These are phyloP conservation scores for Fusarium hostae DNA, from an alignment of 2,329 filamentous ascomycete genomes.

Conservation along the genomic window DNA sequence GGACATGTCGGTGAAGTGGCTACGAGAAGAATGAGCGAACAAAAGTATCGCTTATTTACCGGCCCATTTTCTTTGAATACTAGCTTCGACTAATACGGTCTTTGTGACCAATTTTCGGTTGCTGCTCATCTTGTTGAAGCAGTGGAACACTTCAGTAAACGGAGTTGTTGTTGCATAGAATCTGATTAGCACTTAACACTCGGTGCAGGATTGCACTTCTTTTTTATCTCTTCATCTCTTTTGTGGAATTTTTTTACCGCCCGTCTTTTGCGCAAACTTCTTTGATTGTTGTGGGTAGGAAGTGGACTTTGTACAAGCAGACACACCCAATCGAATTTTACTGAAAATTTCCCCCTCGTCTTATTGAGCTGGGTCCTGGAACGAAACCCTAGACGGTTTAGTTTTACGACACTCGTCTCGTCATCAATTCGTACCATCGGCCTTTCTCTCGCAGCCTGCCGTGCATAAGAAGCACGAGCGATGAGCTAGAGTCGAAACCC, in stretches of 20 bases:
- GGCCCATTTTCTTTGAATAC: conserved; percentile 12
- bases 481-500: conserved; percentile 28
- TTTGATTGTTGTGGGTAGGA: conserved; percentile 42
- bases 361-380: conserved; percentile 32
- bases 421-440: conserved; percentile 26
- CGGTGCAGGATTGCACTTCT: conserved; percentile 10
- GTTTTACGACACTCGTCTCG: conserved; percentile 33
- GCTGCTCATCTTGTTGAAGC: conserved; percentile 9
- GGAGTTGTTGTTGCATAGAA: conserved; percentile 11
- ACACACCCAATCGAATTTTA: conserved; percentile 47
- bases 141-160: not conserved
- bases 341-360: conserved; percentile 25
- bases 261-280: conserved; percentile 13
- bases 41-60: conserved; percentile 17
- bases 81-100: conserved; percentile 28
- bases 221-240: conserved; percentile 12
- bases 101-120: not conserved
- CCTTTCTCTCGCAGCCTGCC: conserved; percentile 13
- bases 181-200: conserved; percentile 12
- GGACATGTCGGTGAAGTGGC: conserved; percentile 18
- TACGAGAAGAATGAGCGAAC: conserved; percentile 29
- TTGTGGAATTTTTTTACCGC: not conserved
- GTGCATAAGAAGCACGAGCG: conserved; percentile 13
- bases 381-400: conserved; percentile 40
- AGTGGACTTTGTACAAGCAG: conserved; percentile 45